Percentiles rank a stretch among this genome's conserved stretches.
Conservation (phyloP, 2,329 filamentous ascomycete genomes). For the Xylaria sp. region DNA sequence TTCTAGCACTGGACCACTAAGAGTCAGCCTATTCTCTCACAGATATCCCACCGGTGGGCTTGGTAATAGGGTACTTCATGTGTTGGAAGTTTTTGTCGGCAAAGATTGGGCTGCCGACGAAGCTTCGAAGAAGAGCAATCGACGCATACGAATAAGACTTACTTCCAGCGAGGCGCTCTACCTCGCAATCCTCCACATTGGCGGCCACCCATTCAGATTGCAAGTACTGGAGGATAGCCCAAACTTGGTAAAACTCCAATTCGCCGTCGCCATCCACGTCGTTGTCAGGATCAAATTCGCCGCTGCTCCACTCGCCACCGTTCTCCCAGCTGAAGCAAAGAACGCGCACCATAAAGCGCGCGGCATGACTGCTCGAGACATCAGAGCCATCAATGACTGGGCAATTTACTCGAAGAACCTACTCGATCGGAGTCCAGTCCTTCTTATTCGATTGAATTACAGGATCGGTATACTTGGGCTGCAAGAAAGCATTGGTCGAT, state of each 20-base stretch:
- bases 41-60: too few species aligned
- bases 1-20: constrained; percentile 7
- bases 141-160: not conserved
- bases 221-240: constrained; percentile 46
- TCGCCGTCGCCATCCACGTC: constrained; percentile 44
- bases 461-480: constrained; percentile 33
- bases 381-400: not conserved
- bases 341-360: constrained; percentile 46
- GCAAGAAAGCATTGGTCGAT: constrained; percentile 39
- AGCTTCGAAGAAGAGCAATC: not conserved
- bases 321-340: constrained; percentile 46
- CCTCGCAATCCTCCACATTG: constrained; percentile 44
- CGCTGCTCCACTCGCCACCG: constrained; percentile 45
- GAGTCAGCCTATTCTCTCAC: constrained; percentile 12
- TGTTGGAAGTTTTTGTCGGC: not conserved
- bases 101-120: too few species aligned
- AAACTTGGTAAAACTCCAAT: constrained; percentile 47
- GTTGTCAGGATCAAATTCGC: constrained; percentile 41
- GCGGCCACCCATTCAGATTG: constrained; percentile 49
- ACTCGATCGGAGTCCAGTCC: constrained; percentile 45
- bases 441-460: constrained; percentile 34
- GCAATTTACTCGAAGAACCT: not conserved
- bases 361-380: constrained; percentile 38
- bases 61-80: not conserved
- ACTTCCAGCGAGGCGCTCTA: constrained; percentile 27